Conservation (phyloP, 768 basidiomycete species). For the Leccinellum rugosiceps region DNA sequence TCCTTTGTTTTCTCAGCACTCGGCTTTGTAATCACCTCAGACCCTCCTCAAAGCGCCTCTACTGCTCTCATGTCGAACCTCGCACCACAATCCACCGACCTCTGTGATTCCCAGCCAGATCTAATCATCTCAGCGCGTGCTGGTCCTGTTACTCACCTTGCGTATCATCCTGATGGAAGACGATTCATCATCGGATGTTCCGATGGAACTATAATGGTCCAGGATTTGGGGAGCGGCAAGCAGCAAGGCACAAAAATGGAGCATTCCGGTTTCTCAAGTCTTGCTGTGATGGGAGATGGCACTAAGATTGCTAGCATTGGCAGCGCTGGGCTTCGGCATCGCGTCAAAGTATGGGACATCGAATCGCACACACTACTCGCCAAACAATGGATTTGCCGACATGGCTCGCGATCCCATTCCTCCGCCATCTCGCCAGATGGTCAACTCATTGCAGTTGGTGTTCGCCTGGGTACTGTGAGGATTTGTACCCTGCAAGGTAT, state of each 20-base stretch:
- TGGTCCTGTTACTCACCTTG: not conserved
- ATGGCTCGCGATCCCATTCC: accelerated
- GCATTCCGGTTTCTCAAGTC: not conserved
- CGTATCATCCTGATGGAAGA: not conserved
- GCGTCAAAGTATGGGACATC: not conserved
- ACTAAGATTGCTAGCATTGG: not conserved
- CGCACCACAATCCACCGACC: not conserved
- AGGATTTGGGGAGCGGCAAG: not conserved
- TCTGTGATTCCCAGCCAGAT: not conserved
- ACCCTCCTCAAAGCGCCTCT: not conserved
- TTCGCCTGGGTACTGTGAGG: not conserved
- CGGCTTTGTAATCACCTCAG: not conserved
- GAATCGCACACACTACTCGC: not conserved
- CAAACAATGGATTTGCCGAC: not conserved
- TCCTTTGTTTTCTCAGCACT: not conserved
- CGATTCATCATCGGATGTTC: not conserved
- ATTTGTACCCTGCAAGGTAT: not conserved
- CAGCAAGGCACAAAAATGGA: not conserved
- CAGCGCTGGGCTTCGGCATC: not conserved
- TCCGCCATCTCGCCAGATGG: not conserved
- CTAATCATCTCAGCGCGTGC: not conserved
- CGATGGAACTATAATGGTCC: not conserved
- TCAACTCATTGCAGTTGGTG: not conserved
- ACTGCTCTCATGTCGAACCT: not conserved
- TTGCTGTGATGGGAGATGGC: not conserved